Conservation (phyloP, 495 filamentous ascomycete genomes). For the Podospora pseudoanserina region DNA sequence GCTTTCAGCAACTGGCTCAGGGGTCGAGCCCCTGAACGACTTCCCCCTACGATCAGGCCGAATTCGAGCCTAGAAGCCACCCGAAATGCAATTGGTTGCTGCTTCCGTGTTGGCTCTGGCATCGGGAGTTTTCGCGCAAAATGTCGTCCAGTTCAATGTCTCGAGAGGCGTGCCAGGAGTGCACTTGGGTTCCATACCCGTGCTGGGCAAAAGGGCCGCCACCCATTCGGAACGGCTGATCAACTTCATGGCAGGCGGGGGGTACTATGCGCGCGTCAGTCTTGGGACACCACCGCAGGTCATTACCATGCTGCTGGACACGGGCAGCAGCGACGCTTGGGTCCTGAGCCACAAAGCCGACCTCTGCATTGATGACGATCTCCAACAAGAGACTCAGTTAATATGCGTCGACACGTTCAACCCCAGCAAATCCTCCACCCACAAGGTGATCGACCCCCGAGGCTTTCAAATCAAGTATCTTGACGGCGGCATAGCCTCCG, state of each 20-base stretch:
- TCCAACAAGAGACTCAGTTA: conserved; percentile 37
- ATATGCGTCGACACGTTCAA: conserved; percentile 40
- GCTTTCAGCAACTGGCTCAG: not conserved
- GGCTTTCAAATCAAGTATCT: conserved; percentile 80
- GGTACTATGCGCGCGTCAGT: conserved; percentile 64
- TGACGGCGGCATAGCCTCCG: conserved; percentile 54
- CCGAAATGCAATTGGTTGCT: conserved; percentile 20
- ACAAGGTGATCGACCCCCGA: conserved; percentile 56
- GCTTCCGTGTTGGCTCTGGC: conserved; percentile 23
- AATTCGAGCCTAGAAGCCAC: not conserved
- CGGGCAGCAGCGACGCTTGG: conserved; percentile 89
- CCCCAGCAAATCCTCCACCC: conserved; percentile 64
- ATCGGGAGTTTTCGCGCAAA: conserved; percentile 21
- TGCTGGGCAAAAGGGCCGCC: conserved; percentile 17
- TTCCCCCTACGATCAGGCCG: not conserved
- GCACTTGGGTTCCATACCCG: conserved; percentile 18
- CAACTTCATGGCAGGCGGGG: conserved; percentile 48
- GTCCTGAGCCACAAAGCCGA: conserved; percentile 43
- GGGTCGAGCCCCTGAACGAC: not conserved
- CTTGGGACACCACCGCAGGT: conserved; percentile 68
- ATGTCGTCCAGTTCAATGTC: conserved; percentile 32
- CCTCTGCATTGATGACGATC: conserved; percentile 35
- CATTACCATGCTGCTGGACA: conserved; percentile 58
- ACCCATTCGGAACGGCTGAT: conserved; percentile 38
- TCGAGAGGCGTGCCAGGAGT: conserved; percentile 23